Evolutionary conservation across 2,329 filamentous ascomycete genomes (phyloP).

Genomic region (Hyphodiscus sp.): DNA sequence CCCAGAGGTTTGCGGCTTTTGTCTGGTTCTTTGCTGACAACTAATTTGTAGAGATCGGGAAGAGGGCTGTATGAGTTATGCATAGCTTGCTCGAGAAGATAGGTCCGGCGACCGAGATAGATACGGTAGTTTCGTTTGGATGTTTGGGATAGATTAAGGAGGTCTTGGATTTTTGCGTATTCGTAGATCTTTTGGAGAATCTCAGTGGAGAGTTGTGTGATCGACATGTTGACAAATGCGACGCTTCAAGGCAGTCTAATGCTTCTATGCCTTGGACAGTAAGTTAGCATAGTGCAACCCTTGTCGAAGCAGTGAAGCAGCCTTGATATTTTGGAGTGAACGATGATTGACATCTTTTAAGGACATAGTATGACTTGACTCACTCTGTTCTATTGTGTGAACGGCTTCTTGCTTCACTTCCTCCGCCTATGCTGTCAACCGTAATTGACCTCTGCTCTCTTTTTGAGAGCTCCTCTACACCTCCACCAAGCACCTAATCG

Average conservation of each 20-base stretch:
- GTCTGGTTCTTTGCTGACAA: slow-evolving; percentile 24
- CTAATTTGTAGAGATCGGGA: slow-evolving; percentile 24
- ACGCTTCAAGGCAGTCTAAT: slow-evolving; percentile 1
- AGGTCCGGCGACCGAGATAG: slow-evolving; percentile 22
- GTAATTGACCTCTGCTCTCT: slow-evolving; percentile 10
- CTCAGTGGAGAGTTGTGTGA: slow-evolving; percentile 27
- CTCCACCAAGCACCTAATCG: slow-evolving; percentile 5
- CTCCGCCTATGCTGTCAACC: slow-evolving; percentile 10
- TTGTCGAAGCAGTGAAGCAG: neutral
- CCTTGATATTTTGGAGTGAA: neutral
- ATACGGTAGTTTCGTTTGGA: slow-evolving; percentile 22
- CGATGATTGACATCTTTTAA: neutral
- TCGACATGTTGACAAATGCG: slow-evolving; percentile 19
- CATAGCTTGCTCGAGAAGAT: slow-evolving; percentile 20
- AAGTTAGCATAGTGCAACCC: neutral
- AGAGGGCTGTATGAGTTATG: slow-evolving; percentile 26
- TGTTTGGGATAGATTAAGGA: slow-evolving; percentile 26
- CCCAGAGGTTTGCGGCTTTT: slow-evolving; percentile 23
- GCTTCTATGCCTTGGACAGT: slow-evolving; percentile 9
- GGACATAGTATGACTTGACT: neutral
- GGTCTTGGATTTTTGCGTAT: slow-evolving; percentile 22
- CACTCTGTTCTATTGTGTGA: slow-evolving; percentile 12
- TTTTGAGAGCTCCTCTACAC: slow-evolving; percentile 4
- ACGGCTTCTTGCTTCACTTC: slow-evolving; percentile 10
- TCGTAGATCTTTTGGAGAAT: slow-evolving; percentile 28